These are phyloP conservation scores for Niebla homalea DNA, from an alignment of 495 filamentous ascomycete genomes.

Conservation along the genomic window DNA sequence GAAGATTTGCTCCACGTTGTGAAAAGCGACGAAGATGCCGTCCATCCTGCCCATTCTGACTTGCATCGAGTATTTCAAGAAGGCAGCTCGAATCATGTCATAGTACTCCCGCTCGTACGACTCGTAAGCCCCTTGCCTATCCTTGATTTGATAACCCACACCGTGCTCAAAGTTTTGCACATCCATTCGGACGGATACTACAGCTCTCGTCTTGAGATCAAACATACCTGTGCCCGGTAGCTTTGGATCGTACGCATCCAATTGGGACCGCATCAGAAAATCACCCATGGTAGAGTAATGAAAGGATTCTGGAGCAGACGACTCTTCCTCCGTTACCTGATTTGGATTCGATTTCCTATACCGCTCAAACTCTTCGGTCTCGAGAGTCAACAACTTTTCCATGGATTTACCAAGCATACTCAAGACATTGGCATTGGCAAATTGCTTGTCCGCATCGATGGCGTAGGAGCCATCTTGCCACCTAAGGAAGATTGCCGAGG, in stretches of 20 bases:
- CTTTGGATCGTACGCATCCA: slow-evolving; percentile 80
- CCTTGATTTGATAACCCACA: slow-evolving; percentile 74
- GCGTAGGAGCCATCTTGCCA: slow-evolving; percentile 79
- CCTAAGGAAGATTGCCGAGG: slow-evolving; percentile 70
- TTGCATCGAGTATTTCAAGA: slow-evolving; percentile 94
- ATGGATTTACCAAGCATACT: slow-evolving; percentile 86
- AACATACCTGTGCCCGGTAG: slow-evolving; percentile 91
- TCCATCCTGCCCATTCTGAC: slow-evolving; percentile 96
- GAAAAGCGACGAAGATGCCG: slow-evolving; percentile 95
- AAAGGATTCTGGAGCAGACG: slow-evolving; percentile 55
- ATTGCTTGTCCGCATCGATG: slow-evolving; percentile 97
- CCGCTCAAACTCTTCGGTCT: slow-evolving; percentile 67
- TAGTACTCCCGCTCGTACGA: slow-evolving; percentile 92
- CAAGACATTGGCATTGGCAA: slow-evolving; percentile 69
- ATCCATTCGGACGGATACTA: slow-evolving; percentile 82
- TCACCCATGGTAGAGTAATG: slow-evolving; percentile 84
- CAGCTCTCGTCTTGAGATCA: slow-evolving; percentile 90
- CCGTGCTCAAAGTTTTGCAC: slow-evolving; percentile 55
- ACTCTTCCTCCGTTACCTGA: slow-evolving; percentile 48
- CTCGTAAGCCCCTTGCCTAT: slow-evolving; percentile 59
- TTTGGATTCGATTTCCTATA: slow-evolving; percentile 57
- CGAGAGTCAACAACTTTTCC: slow-evolving; percentile 86
- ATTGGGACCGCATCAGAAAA: slow-evolving; percentile 88
- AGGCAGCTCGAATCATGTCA: slow-evolving; percentile 90
- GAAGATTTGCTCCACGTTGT: slow-evolving; percentile 91